Base-by-base conservation (phyloP, 1,139 yeast species). In the Yamadazyma kanchanaburiensis region DNA sequence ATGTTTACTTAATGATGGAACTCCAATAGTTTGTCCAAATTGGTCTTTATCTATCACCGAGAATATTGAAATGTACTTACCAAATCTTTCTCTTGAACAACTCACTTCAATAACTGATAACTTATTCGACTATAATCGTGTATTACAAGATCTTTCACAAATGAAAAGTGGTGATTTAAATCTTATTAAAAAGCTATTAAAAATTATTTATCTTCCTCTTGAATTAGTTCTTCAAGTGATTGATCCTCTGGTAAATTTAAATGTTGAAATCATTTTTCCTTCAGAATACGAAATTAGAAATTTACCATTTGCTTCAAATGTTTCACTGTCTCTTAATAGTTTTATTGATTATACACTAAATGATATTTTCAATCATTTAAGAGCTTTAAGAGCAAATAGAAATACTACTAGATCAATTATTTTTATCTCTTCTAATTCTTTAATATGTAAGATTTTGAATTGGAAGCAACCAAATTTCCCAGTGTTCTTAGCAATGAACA, bases 401-500 rank as follows among this genome's bases (percentile, higher is more conserved):
- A 26, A 46, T 53, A 21, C 53, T 37, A 62, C 65, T 19, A 65
- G 95, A 35, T 79, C 91, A 0, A 63, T 91, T 21, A 79, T 89
- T 6, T 84, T 91, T 55, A 76, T 94, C 12, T 86, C 96, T 1
- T 77, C 87, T 29, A 88, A 88, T 55, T 84, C 96, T 19, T 75
- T 80, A 29, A 86, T 88, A 12, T 91, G 98, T 58, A 87, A 95
- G 12, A 84, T 87, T 28, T 65, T 91, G 45, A 91, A 91, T 56
- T 91, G 98, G 98, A 91, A 91, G 57, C 98, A 91, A 58, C 98
- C 98, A 4, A 91, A 89, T 55, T 91, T 84, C 58, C 96, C 98
- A 0, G 97, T 91, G 1, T 81, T 91, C 44, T 83, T 85, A 57
- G 76, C 80, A 31, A 77, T 89, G 75, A 81, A 77, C 46, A 86